Conservation (phyloP, 2,329 filamentous ascomycete species). For the Xylariaceae sp. region DNA sequence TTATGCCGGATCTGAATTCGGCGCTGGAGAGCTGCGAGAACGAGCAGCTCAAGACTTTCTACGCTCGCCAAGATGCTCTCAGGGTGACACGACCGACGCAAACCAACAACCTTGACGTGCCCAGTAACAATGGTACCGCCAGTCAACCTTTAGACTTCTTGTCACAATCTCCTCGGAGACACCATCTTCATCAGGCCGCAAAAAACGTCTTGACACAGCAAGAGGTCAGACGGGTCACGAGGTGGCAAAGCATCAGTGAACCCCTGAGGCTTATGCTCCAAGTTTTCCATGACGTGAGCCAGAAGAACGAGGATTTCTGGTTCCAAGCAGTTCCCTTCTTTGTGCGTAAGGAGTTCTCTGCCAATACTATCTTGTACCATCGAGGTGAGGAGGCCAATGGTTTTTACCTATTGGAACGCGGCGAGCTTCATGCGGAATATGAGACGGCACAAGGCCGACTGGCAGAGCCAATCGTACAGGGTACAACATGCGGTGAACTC, state of each 20-base stretch:
- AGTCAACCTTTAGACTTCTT: slow-evolving; percentile 35
- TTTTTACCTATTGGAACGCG: slow-evolving; percentile 87
- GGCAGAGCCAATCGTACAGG: slow-evolving; percentile 87
- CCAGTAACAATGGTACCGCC: slow-evolving; percentile 33
- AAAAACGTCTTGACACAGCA: slow-evolving; percentile 67
- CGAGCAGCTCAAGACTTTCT: slow-evolving; percentile 78
- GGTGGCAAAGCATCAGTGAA: slow-evolving; percentile 84
- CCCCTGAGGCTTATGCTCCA: slow-evolving; percentile 89
- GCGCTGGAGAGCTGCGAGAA: slow-evolving; percentile 95
- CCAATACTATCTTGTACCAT: slow-evolving; percentile 71
- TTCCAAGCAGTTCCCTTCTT: slow-evolving; percentile 77
- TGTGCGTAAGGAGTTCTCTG: slow-evolving; percentile 58
- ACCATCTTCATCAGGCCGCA: slow-evolving; percentile 74
- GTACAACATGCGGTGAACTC: slow-evolving; percentile 91
- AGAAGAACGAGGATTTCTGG: slow-evolving; percentile 94
- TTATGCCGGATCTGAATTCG: slow-evolving; percentile 88
- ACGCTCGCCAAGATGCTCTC: slow-evolving; percentile 63
- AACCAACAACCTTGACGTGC: slow-evolving; percentile 47
- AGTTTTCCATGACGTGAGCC: slow-evolving; percentile 85
- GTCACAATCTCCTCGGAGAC: slow-evolving; percentile 77
- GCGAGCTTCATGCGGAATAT: slow-evolving; percentile 87
- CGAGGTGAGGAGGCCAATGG: slow-evolving; percentile 73
- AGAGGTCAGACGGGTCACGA: slow-evolving; percentile 55
- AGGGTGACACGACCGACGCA: slow-evolving; percentile 41
- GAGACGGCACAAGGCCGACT: slow-evolving; percentile 83